These are phyloP conservation scores for Ananas comosus DNA, from an alignment of 176 grass and related monocot genomes.

Conservation along the genomic window DNA sequence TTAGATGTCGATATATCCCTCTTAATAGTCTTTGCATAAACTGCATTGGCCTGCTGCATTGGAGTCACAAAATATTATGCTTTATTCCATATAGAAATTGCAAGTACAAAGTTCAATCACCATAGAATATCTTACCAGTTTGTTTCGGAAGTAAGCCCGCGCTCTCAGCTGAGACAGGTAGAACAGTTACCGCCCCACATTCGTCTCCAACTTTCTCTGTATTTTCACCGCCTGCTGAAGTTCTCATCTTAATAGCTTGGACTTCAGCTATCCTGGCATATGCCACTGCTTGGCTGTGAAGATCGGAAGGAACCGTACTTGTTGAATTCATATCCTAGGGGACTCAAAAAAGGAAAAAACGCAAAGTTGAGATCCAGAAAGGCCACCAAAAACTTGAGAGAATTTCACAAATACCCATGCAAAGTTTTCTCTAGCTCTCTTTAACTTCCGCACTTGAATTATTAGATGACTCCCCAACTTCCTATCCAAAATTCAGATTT, in stretches of 20 bases:
- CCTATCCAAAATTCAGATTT: no score
- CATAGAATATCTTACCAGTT: constrained; percentile 23
- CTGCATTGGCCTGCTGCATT: no score
- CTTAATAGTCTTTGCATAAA: no score
- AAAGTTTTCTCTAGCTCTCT: no score
- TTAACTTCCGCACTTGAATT: no score
- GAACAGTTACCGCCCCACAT: constrained; percentile 39
- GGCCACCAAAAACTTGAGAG: neutral
- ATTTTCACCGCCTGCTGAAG: constrained; percentile 15
- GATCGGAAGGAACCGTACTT: constrained; percentile 35
- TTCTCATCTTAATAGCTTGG: constrained; percentile 25
- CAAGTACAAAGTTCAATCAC: no score
- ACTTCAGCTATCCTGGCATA: constrained; percentile 54
- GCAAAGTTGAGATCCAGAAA: neutral
- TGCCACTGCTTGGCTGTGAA: constrained; percentile 59
- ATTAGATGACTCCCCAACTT: no score
- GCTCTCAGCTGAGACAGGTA: constrained; percentile 86
- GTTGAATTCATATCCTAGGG: constrained; percentile 42
- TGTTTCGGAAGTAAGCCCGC: constrained; percentile 67
- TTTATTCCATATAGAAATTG: no score
- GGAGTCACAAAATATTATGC: no score
- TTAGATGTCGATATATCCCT: no score
- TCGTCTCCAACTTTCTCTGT: constrained; percentile 25
- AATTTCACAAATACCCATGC: no score
- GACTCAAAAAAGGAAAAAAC: neutral